Evolutionary conservation across 208 protist species (phyloP), one percentile per base, ranked within the genome.

Genomic region (Leishmania major): DNA sequence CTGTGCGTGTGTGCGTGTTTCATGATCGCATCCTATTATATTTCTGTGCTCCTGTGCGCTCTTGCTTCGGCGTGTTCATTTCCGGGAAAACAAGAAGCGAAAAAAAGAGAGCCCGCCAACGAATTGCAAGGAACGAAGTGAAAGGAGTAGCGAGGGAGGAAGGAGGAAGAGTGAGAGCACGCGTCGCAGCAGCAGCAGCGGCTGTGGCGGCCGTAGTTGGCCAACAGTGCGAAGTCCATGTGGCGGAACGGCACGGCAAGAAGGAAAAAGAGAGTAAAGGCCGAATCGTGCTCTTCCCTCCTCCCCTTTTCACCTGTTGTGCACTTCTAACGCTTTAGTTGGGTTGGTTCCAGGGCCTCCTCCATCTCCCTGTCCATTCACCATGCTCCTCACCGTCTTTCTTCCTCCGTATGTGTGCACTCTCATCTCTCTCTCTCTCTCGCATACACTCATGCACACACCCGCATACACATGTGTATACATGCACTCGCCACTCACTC

Each of bases 1-100:
- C 25, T 59, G 47, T 75, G 71, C 13, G 71, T 60, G 71, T 75
- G 47, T 59, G 71, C 25, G 37, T 72, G 67, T 72, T 40, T 25
- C 40, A 72, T 37, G 67, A 72, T 15, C 8, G 22, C 31, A 31
- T 72, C 37, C 3, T 72, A 5, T 3, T 28, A 45, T 72, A 11
- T 15, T 7, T n/a, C 40, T 31, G 22, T 28, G 5, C 6, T 2
- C 8, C 67, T 72, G 57, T 15, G 31, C 28, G 57, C 15, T 53
- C 3, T 47, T 31, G 69, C 69, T 74, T 74, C 40, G 40, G 8
- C 22, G 45, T 35, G 69, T 25, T 28, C 45, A 74, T 53, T 10
- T 37, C 62, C 62, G 25, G 28, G 13, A 19, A 22, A 67, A 67
- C 3, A 67, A 37, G 1, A 40, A 22, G 60, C 2, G 15, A 53